phyloP scores from a whole-genome alignment of 768 basidiomycete genomes.

The Dictyophora rubrovolvata region DNA sequence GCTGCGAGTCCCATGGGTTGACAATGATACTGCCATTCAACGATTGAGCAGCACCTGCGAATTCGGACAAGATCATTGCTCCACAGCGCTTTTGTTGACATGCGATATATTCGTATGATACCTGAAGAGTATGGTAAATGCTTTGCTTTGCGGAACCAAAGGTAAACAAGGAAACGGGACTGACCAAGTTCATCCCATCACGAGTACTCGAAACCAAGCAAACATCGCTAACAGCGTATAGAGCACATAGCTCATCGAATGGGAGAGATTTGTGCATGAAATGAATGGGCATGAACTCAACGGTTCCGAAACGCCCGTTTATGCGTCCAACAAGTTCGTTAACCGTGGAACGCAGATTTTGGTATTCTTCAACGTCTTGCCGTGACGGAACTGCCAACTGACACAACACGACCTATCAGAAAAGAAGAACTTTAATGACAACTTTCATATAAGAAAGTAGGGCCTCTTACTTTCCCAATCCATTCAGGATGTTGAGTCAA shows the following conservation, averaged over 20 bases:
- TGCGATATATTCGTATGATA: conserved; percentile 97
- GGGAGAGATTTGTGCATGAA: conserved; percentile 95
- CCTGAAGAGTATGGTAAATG: conserved; percentile 35
- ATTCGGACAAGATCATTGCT: conserved; percentile 96
- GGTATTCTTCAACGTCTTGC: conserved; percentile 98
- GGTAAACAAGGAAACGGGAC: conserved; percentile 21
- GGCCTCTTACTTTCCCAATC: conserved; percentile 73
- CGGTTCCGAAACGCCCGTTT: conserved; percentile 97
- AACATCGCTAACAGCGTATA: conserved; percentile 94
- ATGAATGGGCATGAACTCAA: conserved; percentile 99
- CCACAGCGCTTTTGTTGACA: conserved; percentile 90
- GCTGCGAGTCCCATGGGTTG: conserved; percentile 99
- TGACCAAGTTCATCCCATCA: conserved; percentile 97
- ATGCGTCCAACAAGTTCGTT: conserved; percentile 98
- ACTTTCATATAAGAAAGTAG: neutral
- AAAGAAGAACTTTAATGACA: neutral
- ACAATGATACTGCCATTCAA: conserved; percentile 94
- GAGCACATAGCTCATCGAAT: conserved; percentile 94
- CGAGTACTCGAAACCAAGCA: conserved; percentile 92
- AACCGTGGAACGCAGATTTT: conserved; percentile 89
- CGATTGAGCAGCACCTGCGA: conserved; percentile 94
- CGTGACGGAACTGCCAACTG: conserved; percentile 96
- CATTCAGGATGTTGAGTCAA: conserved; percentile 96
- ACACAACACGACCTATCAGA: conserved; percentile 73
- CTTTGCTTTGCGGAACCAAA: neutral